Base-by-base conservation (phyloP, 192 early-diverging fungal species). In the Chytriomyces confervae region DNA sequence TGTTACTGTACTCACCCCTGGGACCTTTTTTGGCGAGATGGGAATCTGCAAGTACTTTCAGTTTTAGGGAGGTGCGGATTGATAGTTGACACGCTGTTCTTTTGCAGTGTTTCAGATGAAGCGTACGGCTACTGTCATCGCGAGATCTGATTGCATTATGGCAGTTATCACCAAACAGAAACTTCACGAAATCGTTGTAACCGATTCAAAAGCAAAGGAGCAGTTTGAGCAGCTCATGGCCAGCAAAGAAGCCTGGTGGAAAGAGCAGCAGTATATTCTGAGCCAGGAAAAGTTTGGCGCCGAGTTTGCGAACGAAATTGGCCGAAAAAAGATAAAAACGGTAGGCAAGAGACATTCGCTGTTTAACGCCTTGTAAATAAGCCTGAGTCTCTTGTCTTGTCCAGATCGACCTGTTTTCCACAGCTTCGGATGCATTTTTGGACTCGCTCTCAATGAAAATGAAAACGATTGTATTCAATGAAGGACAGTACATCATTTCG, bases 271-370 rank as follows among this genome's bases (percentile, higher is more conserved):
- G 75, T 66, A 29, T 24, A n/a, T 48, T 10, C 63, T 64, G 24
- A 62, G 75, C 23, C 20, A 16, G 24, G 74, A 69, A 29, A 53
- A 79, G 7, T 85, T 85, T 78, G 84, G 84, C 36, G 77, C 84
- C 50, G 84, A 85, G 77, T 85, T 85, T 63, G 62, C 79, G 43
- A 53, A 72, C 20, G 77, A 83, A 53, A 78, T 85, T 64, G 84
- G 76, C 2, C 69, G 61, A 49, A 80, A 69, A 79, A 81, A 57
- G 18, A 84, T 61, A 60, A 48, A 20, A 84, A 84, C 69, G 84
- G 80, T 50, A 45, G 61, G 53, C 16, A 57, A 36, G 36, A 4
- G 29, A 10, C 11, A 60, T 36, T 36, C 36, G 36, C 36, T 36
- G 3, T 36, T 36, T 36, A 36, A 36, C 1, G 36, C 36, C 36